phyloP scores from a whole-genome alignment of 2,329 filamentous ascomycete genomes.

The Tolypocladium tundrense region DNA sequence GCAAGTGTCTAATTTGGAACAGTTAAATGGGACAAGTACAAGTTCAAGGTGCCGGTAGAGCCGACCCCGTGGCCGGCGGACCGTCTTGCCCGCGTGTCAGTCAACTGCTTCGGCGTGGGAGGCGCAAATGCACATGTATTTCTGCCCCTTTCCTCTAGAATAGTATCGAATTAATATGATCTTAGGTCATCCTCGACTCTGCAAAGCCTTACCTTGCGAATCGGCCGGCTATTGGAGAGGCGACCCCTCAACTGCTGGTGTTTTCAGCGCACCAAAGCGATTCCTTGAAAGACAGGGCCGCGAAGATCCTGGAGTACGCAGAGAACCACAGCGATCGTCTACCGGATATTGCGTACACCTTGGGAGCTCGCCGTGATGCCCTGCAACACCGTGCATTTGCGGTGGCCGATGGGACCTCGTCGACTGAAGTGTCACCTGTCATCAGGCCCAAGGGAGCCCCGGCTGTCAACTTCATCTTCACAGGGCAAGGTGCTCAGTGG shows the following conservation, averaged over 20 bases:
- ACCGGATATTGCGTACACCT: background rate
- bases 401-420: background rate
- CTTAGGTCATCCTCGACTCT: slow-evolving; percentile 5
- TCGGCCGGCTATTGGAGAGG: background rate
- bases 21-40: slow-evolving; percentile 1
- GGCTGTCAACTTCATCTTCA: slow-evolving; percentile 23
- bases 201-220: background rate
- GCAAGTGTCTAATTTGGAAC: background rate
- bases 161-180: background rate
- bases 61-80: slow-evolving; percentile 22
- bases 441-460: slow-evolving; percentile 9
- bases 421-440: slow-evolving; percentile 10
- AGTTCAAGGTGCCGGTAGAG: slow-evolving; percentile 18
- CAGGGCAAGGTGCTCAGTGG: slow-evolving; percentile 36
- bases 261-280: background rate
- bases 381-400: background rate
- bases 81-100: slow-evolving; percentile 13
- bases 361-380: background rate
- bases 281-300: background rate
- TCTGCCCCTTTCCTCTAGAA: background rate
- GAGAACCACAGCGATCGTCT: background rate
- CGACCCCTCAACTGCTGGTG: background rate
- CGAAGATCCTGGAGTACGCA: background rate
- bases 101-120: slow-evolving; percentile 26
- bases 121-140: slow-evolving; percentile 22